phyloP scores from a whole-genome alignment of 345 rosid species.

The Aurinia saxatilis region DNA sequence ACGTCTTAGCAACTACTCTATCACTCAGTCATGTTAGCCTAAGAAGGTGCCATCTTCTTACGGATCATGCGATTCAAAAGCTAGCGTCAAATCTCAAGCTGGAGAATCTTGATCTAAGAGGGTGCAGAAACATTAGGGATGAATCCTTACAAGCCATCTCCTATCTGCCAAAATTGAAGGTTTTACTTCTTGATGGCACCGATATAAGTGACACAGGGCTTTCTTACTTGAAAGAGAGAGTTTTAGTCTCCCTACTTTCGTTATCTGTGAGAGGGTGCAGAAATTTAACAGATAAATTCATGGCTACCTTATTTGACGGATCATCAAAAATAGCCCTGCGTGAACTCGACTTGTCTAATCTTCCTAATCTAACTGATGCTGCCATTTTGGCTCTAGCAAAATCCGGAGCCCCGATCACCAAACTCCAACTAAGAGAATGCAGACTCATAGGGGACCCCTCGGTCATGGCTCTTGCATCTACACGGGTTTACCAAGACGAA shows the following conservation, averaged over 20 bases:
- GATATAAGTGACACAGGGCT: conserved; percentile 64
- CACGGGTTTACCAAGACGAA: conserved; percentile 54
- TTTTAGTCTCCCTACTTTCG: conserved; percentile 51
- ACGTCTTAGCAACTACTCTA: conserved; percentile 72
- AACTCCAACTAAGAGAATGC: conserved; percentile 83
- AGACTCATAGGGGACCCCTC: conserved; percentile 73
- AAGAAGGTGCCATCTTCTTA: conserved; percentile 83
- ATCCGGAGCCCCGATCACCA: conserved; percentile 53
- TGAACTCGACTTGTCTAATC: conserved; percentile 79
- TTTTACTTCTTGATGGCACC: conserved; percentile 58
- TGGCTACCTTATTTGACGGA: conserved; percentile 59
- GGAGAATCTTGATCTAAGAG: conserved; percentile 64
- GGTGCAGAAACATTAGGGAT: conserved; percentile 73
- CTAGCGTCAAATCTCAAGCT: conserved; percentile 49
- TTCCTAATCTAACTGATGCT: conserved; percentile 60
- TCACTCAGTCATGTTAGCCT: conserved; percentile 69
- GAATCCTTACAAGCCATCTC: conserved; percentile 62
- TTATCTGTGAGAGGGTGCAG: conserved; percentile 86
- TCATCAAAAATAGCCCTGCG: conserved; percentile 51
- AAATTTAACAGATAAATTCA: conserved; percentile 71
- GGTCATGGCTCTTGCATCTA: conserved; percentile 71
- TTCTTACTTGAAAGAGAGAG: conserved; percentile 37
- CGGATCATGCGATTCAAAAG: conserved; percentile 56
- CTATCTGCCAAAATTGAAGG: conserved; percentile 43
- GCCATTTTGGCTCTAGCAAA: conserved; percentile 62